Conservation (phyloP, 2,329 filamentous ascomycete genomes). For the Alternaria solani region DNA sequence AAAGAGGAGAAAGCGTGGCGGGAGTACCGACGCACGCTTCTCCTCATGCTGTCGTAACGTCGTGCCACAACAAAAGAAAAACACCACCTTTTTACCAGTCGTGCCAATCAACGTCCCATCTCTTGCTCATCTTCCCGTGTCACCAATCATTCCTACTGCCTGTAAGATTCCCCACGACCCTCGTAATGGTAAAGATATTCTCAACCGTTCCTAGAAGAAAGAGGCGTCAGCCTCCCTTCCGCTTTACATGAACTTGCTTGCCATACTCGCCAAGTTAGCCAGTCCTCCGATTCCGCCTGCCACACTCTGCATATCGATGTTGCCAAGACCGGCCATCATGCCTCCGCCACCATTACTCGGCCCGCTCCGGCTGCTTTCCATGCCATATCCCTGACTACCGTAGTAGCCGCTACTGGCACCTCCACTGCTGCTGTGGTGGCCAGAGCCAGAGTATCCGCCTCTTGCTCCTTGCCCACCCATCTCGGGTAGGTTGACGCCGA, state of each 20-base stretch:
- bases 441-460: slow-evolving; percentile 32
- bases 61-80: neutral
- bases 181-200: slow-evolving; percentile 15
- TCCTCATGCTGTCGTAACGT: neutral
- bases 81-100: neutral
- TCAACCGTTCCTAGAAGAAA: slow-evolving; percentile 19
- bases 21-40: neutral
- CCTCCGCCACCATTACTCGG: slow-evolving; percentile 27
- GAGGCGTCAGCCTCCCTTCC: slow-evolving; percentile 12
- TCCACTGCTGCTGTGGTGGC: slow-evolving; percentile 11
- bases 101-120: neutral
- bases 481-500: slow-evolving; percentile 79
- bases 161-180: slow-evolving; percentile 9
- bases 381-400: slow-evolving; percentile 56
- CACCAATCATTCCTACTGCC: neutral
- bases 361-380: slow-evolving; percentile 41
- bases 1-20: neutral
- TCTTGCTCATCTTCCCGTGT: neutral
- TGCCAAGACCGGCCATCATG: slow-evolving; percentile 38
- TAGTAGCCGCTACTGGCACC: slow-evolving; percentile 51
- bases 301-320: slow-evolving; percentile 42
- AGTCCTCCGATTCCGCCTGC: slow-evolving; percentile 54
- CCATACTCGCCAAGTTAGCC: slow-evolving; percentile 59
- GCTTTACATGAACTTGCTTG: slow-evolving; percentile 55
- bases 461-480: slow-evolving; percentile 44